A percentile compares a stretch with the other conserved stretches of the same genome.
Conservation (phyloP, 1,284 basidiomycete species). For the Cutaneotrichosporon cavernicola region DNA sequence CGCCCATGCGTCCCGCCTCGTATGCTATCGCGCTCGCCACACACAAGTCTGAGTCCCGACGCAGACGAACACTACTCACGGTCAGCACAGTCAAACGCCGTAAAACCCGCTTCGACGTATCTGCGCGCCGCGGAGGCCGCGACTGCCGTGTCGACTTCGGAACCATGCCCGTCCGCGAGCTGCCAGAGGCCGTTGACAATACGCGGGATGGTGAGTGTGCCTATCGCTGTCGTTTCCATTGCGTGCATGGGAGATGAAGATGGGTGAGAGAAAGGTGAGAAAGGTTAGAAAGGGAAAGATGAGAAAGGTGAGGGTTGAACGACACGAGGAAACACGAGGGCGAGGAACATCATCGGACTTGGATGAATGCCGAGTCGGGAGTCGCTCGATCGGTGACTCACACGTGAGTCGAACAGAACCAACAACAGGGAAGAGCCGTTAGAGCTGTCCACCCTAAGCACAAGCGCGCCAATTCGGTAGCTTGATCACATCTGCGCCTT, state of each 20-base stretch:
- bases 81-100: conserved; percentile 2
- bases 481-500: no score
- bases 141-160: background rate
- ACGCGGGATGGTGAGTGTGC: background rate
- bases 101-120: background rate
- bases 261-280: background rate
- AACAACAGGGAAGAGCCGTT: no score
- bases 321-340: no score
- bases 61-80: background rate
- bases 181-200: conserved; percentile 10
- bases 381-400: no score
- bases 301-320: background rate
- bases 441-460: no score
- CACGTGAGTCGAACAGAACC: no score
- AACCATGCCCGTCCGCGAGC: conserved; percentile 1
- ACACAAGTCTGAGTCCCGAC: no score
- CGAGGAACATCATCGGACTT: no score
- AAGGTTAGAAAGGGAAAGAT: background rate
- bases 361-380: no score
- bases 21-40: no score
- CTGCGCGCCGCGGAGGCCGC: background rate
- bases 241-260: background rate
- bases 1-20: background rate
- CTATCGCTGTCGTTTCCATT: conserved; percentile 1
- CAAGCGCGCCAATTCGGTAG: no score